Evolutionary conservation across 352 stramenopile genomes (phyloP).

Genomic region (Phytopythium chamaehyphon): DNA sequence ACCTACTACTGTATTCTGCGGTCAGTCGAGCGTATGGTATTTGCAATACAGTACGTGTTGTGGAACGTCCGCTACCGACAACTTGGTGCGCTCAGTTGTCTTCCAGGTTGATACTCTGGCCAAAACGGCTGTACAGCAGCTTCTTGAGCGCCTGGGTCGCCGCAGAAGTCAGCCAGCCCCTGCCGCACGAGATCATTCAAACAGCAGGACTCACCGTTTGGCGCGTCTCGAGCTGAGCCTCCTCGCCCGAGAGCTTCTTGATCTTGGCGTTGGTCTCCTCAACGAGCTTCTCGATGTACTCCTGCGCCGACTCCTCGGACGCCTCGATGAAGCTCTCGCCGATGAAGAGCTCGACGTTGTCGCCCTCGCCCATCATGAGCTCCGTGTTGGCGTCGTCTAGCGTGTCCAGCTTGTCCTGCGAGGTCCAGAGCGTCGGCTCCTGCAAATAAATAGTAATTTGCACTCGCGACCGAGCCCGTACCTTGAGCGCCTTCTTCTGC

Average conservation of each 20-base stretch:
- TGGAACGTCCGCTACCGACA: too few species aligned
- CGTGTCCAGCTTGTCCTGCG: constrained; percentile 92
- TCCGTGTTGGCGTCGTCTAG: constrained; percentile 96
- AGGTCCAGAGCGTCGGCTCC: neutral
- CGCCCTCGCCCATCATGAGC: constrained; percentile 95
- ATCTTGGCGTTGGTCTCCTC: constrained; percentile 81
- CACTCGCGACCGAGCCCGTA: too few species aligned
- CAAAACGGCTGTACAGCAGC: constrained; percentile 94
- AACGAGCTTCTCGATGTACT: constrained; percentile 91
- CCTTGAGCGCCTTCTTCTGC: constrained; percentile 90
- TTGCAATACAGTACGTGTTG: too few species aligned
- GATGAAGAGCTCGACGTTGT: constrained; percentile 88
- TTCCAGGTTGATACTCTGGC: constrained; percentile 96
- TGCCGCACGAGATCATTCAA: neutral
- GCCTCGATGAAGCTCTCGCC: constrained; percentile 95
- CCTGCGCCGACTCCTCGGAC: constrained; percentile 92
- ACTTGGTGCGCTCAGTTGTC: constrained; percentile 57
- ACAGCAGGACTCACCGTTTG: constrained; percentile 59
- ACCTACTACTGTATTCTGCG: too few species aligned
- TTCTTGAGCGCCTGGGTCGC: constrained; percentile 84
- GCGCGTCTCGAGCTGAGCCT: constrained; percentile 84
- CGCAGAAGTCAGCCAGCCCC: neutral
- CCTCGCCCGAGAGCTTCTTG: constrained; percentile 80
- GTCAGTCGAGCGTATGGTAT: too few species aligned
- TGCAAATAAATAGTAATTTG: too few species aligned